Conservation (phyloP, 768 basidiomycete genomes). For the Suillus sp. region DNA sequence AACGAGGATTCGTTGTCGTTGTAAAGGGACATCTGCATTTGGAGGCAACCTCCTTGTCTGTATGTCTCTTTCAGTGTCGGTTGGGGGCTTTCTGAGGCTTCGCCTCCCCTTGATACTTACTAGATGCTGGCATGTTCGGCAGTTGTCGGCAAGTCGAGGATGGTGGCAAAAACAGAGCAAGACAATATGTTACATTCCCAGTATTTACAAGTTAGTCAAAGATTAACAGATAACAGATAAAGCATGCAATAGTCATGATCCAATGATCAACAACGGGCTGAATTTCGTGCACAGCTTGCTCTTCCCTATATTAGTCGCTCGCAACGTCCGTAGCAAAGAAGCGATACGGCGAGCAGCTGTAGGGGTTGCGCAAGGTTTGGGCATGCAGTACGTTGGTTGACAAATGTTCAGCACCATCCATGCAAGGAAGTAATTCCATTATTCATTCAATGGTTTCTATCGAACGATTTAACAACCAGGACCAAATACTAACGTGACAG, state of each 20-base stretch:
- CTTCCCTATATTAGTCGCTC: slow-evolving; percentile 9
- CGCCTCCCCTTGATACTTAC: no score
- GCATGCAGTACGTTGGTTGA: not conserved
- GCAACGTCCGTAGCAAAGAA: not conserved
- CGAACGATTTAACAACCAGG: not conserved
- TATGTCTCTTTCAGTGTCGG: not conserved
- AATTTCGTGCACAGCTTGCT: not conserved
- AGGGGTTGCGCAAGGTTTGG: not conserved
- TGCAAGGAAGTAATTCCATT: not conserved
- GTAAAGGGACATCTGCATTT: not conserved
- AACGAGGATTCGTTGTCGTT: not conserved
- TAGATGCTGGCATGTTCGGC: no score
- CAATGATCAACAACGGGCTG: not conserved
- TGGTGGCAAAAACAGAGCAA: not conserved
- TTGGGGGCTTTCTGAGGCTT: not conserved
- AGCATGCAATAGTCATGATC: slow-evolving; percentile 2
- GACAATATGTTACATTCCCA: not conserved
- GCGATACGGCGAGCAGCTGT: slow-evolving; percentile 9
- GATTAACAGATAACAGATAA: not conserved
- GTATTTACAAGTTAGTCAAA: not conserved
- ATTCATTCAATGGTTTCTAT: slow-evolving; percentile 6
- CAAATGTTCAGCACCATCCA: not conserved
- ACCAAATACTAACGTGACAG: not conserved
- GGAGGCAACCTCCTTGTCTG: not conserved
- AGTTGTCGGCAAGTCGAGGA: no score